Evolutionary conservation across 228 moss, liverwort and hornwort species (phyloP).

Genomic region (Sphagnum fallax): DNA sequence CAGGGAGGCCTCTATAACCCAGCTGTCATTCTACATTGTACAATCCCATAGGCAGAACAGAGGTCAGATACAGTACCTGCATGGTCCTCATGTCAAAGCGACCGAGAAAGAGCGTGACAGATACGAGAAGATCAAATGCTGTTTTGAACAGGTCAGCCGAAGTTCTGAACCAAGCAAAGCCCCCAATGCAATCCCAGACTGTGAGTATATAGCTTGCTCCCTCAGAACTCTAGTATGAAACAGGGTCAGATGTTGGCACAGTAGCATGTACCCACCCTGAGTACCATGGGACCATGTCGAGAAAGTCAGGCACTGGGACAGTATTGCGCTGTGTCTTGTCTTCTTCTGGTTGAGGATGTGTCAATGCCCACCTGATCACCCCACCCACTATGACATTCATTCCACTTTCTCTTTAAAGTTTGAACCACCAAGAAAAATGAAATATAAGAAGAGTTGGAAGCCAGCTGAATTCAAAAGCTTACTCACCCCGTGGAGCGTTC

Average conservation of each 20-base stretch:
- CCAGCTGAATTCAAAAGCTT: neutral
- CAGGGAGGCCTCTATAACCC: neutral
- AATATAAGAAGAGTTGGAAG: too few relatives aligned
- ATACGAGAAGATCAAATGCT: conserved; percentile 65
- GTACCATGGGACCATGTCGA: conserved; percentile 76
- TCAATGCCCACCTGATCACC: conserved; percentile 55
- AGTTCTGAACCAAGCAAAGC: conserved; percentile 34
- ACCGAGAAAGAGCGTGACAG: conserved; percentile 59
- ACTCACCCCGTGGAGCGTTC: conserved; percentile 62
- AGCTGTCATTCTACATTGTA: neutral
- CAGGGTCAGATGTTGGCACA: conserved; percentile 7
- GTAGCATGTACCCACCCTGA: conserved; percentile 41
- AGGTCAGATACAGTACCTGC: conserved; percentile 30
- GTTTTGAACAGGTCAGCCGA: conserved; percentile 74
- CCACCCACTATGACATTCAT: neutral
- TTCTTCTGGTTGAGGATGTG: conserved; percentile 46
- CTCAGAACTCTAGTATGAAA: conserved; percentile 5
- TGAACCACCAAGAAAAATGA: neutral
- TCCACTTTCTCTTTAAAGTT: neutral
- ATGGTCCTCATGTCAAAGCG: conserved; percentile 74
- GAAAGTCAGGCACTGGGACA: conserved; percentile 42
- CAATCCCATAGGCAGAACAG: neutral
- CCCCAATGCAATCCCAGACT: conserved; percentile 13
- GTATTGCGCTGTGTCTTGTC: conserved; percentile 38
- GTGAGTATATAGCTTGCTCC: conserved; percentile 12